Conservation (phyloP, 1,284 basidiomycete genomes). For the Heterobasidion annosum region DNA sequence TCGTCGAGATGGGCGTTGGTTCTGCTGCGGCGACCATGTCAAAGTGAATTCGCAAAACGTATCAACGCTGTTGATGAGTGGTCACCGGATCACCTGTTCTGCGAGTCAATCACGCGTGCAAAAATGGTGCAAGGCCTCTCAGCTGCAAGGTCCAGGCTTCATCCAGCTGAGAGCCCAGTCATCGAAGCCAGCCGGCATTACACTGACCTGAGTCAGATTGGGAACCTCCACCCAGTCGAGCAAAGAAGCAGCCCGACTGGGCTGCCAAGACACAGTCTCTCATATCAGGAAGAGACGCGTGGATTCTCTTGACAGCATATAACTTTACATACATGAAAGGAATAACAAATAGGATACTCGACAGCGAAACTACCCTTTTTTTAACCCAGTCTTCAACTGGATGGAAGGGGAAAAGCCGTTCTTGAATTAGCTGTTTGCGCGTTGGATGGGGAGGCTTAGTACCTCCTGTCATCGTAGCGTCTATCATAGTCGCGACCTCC, state of each 20-base stretch:
- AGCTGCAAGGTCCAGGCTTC: too few species aligned
- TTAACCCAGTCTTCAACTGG: neutral
- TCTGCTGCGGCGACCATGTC: neutral
- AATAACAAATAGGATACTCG: slow-evolving; percentile 1
- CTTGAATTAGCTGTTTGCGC: neutral
- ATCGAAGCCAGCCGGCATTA: too few species aligned
- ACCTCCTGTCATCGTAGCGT: slow-evolving; percentile 19
- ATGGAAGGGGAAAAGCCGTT: slow-evolving; percentile 2
- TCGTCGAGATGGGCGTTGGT: slow-evolving; percentile 63
- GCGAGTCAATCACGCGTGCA: too few species aligned
- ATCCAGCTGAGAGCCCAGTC: too few species aligned
- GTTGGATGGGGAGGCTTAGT: neutral
- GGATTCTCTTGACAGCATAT: neutral
- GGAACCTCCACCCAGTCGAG: too few species aligned
- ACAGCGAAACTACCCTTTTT: neutral
- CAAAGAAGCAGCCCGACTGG: too few species aligned
- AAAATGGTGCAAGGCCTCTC: too few species aligned
- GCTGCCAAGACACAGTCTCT: too few species aligned
- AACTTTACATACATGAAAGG: slow-evolving; percentile 4
- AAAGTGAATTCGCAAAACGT: neutral
- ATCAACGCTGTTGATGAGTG: too few species aligned
- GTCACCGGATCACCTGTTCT: too few species aligned
- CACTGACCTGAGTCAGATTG: too few species aligned
- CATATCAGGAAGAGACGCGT: neutral
- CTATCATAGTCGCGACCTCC: slow-evolving; percentile 34